Evolutionary conservation across 2,329 filamentous ascomycete genomes (phyloP).

Genomic region (Fusarium oxysporum): DNA sequence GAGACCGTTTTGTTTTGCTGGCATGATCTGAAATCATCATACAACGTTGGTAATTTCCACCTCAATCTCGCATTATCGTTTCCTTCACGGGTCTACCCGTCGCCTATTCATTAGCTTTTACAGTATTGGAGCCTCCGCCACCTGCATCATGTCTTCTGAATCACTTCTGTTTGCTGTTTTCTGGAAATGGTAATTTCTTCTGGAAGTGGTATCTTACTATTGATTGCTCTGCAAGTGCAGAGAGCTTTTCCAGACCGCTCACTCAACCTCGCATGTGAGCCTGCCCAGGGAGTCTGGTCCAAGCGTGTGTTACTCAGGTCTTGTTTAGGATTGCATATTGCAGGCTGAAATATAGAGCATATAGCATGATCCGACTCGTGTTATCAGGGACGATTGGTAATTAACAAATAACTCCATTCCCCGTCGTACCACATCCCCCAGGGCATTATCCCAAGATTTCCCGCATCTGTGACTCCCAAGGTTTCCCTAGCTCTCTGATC

Average conservation of each 20-base stretch:
- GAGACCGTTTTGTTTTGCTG: slow-evolving; percentile 23
- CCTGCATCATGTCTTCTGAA: slow-evolving; percentile 1
- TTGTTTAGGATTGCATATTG: slow-evolving; percentile 10
- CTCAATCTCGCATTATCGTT: background rate
- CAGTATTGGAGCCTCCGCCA: slow-evolving; percentile 1
- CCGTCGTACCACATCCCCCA: slow-evolving; percentile 30
- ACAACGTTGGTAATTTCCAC: slow-evolving; percentile 6
- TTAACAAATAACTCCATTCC: slow-evolving; percentile 7
- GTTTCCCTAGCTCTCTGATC: background rate
- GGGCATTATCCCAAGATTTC: background rate
- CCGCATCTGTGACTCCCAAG: background rate
- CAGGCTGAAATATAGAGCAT: slow-evolving; percentile 23
- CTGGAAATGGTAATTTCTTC: background rate
- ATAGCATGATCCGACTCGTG: slow-evolving; percentile 24
- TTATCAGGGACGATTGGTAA: slow-evolving; percentile 14
- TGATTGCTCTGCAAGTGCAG: background rate
- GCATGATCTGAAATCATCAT: slow-evolving; percentile 35
- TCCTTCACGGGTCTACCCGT: slow-evolving; percentile 5
- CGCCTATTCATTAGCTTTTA: background rate
- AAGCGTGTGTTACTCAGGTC: slow-evolving; percentile 12
- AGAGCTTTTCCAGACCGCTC: slow-evolving; percentile 13
- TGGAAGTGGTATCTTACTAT: background rate
- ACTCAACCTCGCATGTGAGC: slow-evolving; percentile 22
- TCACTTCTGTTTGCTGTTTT: background rate
- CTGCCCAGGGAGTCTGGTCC: slow-evolving; percentile 4